Base-by-base conservation (phyloP, 192 early-diverging fungal genomes). In the Haplosporangium gracile region DNA sequence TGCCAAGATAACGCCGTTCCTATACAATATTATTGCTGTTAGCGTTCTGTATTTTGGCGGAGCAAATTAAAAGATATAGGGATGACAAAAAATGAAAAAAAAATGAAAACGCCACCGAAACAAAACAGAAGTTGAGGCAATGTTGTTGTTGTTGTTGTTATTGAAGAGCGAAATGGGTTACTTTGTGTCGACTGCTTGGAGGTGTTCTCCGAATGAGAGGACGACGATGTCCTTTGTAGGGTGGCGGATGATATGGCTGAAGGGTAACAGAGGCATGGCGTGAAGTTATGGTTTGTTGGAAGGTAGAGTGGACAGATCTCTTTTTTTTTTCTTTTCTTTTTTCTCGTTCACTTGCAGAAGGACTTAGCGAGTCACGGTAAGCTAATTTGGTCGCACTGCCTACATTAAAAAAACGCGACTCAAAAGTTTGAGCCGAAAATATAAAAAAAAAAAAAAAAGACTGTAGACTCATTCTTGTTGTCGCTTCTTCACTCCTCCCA, bases 101-200 rank as follows among this genome's bases (percentile, higher is more conserved):
- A 65, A 77, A 18, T 38, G 73, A 36, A 20, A 40, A 68, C n/a
- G 55, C 75, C 16, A 60, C 69, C 22, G 75, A 38, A 29, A 40
- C 18, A 39, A 8, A 60, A 70, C 69, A 70, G 34, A 32, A 13
- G 22, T 34, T 24, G 9, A 38, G 4, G 15, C 36, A 36, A 36
- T 36, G 36, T 16, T 22, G 32, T 5, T 36, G 57, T 8, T 24
- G n/a, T 24, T 60, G 24, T n/a, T 60, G 55, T 22, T 53, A n/a
- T n/a, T 11, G 16, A 11, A 49, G 18, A 4, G 16, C 47, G 36
- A 68, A 47, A 39, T 38, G 51, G 13, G 47, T 38, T 88, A 91
- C 91, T 86, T 92, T 39, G 91, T 90, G 36, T 92, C 85, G 20
- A 91, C 72, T 32, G 89, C 89, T 38, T 92, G 88, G 65, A 92